Conservation (phyloP, 108 stramenopile genomes). For the Pseudonitzschia multiseries region DNA sequence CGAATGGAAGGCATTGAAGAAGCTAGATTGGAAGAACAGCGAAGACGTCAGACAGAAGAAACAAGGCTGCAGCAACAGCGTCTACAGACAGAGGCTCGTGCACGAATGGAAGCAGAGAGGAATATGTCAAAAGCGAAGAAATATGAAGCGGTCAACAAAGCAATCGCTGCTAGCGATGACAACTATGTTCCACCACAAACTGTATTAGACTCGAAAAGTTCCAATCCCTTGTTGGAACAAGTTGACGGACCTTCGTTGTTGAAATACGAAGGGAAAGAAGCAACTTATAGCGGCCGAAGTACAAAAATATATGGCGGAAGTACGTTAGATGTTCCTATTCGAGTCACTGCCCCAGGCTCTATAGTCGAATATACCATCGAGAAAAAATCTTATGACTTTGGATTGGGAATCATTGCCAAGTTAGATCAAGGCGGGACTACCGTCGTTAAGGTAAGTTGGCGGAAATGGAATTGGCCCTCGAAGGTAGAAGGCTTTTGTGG, state of each 20-base stretch:
- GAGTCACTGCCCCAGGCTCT: slow-evolving; percentile 60
- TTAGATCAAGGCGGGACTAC: slow-evolving; percentile 74
- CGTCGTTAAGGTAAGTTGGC: slow-evolving; percentile 59
- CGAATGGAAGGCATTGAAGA: slow-evolving; percentile 10
- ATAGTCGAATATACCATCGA: slow-evolving; percentile 70
- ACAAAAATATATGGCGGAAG: slow-evolving; percentile 62
- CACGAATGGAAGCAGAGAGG: slow-evolving; percentile 12
- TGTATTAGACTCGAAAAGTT: slow-evolving; percentile 39
- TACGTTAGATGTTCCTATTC: slow-evolving; percentile 70
- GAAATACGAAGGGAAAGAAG: slow-evolving; percentile 38
- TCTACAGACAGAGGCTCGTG: slow-evolving; percentile 4
- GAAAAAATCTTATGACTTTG: slow-evolving; percentile 53
- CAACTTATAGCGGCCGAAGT: slow-evolving; percentile 55
- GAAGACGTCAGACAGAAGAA: background rate
- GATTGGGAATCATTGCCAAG: slow-evolving; percentile 70
- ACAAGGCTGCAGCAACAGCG: background rate
- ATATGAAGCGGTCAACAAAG: slow-evolving; percentile 12
- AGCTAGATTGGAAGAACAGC: slow-evolving; percentile 13
- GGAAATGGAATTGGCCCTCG: background rate
- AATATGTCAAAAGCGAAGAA: slow-evolving; percentile 9
- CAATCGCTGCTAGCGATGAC: slow-evolving; percentile 14
- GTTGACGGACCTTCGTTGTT: slow-evolving; percentile 70
- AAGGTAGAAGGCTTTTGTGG: background rate
- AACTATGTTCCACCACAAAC: slow-evolving; percentile 13
- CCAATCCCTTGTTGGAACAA: slow-evolving; percentile 47